Conservation (phyloP, 2,329 filamentous ascomycete genomes). For the Thelonectria olida region DNA sequence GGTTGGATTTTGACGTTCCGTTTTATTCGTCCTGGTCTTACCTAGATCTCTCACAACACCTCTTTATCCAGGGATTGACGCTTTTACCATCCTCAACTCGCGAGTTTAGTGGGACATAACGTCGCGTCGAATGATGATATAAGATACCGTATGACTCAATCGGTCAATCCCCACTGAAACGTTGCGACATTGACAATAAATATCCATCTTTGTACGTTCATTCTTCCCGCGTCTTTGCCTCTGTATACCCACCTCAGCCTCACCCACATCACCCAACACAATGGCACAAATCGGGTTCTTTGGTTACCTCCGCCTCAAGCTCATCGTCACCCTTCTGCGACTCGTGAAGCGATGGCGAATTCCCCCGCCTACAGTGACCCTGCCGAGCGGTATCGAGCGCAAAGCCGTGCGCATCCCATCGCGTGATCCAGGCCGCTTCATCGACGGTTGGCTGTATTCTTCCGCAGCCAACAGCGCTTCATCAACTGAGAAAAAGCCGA, state of each 20-base stretch:
- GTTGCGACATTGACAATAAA: too few relatives aligned
- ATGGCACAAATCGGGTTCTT: not conserved
- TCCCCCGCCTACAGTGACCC: not conserved
- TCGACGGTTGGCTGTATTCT: constrained; percentile 42
- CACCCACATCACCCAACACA: not conserved
- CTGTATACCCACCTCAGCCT: not conserved
- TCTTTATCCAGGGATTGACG: too few relatives aligned
- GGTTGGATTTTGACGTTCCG: too few relatives aligned
- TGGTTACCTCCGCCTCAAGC: not conserved
- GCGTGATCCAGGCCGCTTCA: constrained; percentile 37
- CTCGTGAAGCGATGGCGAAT: not conserved
- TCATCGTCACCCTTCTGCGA: not conserved
- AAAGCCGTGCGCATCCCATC: constrained; percentile 38
- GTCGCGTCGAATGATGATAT: too few relatives aligned
- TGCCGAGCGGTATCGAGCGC: not conserved
- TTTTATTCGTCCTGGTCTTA: not conserved
- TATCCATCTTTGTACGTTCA: too few relatives aligned
- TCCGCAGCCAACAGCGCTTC: constrained; percentile 9
- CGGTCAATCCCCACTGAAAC: too few relatives aligned
- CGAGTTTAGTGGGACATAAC: too few relatives aligned
- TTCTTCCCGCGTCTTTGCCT: too few relatives aligned
- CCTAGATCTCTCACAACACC: not conserved
- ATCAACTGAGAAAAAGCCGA: constrained; percentile 18
- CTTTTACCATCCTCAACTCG: too few relatives aligned
- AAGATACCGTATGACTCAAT: too few relatives aligned